Evolutionary conservation across 139 green algal species (phyloP).

Genomic region (Chlorella vulgaris): DNA sequence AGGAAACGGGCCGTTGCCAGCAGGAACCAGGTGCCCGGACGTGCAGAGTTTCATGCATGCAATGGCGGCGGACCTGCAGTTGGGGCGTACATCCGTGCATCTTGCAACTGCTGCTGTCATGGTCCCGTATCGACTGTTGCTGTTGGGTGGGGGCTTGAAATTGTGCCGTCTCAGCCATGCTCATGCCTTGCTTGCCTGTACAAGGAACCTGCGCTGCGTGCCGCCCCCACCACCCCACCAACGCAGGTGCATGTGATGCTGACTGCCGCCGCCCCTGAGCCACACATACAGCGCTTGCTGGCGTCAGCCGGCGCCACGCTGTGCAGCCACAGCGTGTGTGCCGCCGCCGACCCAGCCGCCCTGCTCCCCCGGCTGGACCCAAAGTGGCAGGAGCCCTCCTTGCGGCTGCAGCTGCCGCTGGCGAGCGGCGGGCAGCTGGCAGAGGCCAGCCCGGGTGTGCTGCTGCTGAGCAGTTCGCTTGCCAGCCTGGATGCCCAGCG

Average conservation of each 20-base stretch:
- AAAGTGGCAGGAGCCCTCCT: slow-evolving; percentile 3
- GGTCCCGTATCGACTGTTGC: too few relatives aligned
- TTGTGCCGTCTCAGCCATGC: neutral
- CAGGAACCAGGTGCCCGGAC: slow-evolving; percentile 9
- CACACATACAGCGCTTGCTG: slow-evolving; percentile 24
- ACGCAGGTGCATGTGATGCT: slow-evolving; percentile 30
- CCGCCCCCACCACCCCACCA: too few relatives aligned
- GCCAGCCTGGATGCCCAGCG: slow-evolving; percentile 16
- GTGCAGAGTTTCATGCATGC: neutral
- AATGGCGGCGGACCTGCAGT: too few relatives aligned
- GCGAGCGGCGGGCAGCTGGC: slow-evolving; percentile 18
- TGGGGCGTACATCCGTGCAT: too few relatives aligned
- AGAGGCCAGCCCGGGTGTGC: slow-evolving; percentile 31
- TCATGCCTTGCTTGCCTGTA: neutral
- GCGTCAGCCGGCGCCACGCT: neutral
- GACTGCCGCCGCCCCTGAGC: neutral
- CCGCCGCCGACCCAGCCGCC: neutral
- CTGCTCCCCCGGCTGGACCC: slow-evolving; percentile 9
- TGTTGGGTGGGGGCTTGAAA: too few relatives aligned
- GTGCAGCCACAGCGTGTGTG: slow-evolving; percentile 30
- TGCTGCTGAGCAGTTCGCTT: slow-evolving; percentile 36
- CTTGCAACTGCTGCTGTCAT: too few relatives aligned
- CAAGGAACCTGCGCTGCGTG: too few relatives aligned
- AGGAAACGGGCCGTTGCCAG: neutral
- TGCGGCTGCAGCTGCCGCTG: slow-evolving; percentile 3